Conservation (phyloP, 2,329 filamentous ascomycete genomes). For the Colletotrichum sp. region DNA sequence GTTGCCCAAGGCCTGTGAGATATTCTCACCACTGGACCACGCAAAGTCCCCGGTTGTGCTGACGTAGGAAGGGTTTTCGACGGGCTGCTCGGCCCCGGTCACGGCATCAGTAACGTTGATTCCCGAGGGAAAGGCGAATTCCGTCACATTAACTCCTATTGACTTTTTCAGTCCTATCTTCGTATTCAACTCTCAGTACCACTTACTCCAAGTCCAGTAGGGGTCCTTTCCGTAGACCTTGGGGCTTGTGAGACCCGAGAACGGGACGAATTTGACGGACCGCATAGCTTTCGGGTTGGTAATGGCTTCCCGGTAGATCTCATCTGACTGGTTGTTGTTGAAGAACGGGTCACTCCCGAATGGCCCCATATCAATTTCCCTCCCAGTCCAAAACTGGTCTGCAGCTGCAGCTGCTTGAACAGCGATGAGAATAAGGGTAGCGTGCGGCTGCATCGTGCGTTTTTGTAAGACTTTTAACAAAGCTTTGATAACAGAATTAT, state of each 20-base stretch:
- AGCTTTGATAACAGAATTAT: background rate
- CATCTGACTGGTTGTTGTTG: background rate
- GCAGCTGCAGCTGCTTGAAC: background rate
- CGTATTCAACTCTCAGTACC: no score
- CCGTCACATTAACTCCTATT: background rate
- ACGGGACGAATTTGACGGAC: background rate
- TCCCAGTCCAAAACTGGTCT: background rate
- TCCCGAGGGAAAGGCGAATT: background rate
- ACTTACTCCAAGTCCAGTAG: conserved; percentile 7
- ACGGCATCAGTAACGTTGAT: background rate
- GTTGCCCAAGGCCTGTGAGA: background rate
- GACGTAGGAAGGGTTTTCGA: background rate
- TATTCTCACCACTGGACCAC: background rate
- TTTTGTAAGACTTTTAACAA: background rate
- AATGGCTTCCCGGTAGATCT: background rate
- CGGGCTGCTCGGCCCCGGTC: background rate
- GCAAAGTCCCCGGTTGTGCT: background rate
- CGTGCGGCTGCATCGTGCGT: background rate
- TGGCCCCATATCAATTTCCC: background rate
- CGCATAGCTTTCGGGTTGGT: background rate
- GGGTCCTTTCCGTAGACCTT: background rate
- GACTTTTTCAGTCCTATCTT: background rate
- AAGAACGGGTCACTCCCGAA: background rate
- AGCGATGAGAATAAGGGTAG: background rate
- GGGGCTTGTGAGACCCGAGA: background rate